Evolutionary conservation across 1,139 yeast genomes (phyloP).

Genomic region (Protomyces arabidopsidicola): DNA sequence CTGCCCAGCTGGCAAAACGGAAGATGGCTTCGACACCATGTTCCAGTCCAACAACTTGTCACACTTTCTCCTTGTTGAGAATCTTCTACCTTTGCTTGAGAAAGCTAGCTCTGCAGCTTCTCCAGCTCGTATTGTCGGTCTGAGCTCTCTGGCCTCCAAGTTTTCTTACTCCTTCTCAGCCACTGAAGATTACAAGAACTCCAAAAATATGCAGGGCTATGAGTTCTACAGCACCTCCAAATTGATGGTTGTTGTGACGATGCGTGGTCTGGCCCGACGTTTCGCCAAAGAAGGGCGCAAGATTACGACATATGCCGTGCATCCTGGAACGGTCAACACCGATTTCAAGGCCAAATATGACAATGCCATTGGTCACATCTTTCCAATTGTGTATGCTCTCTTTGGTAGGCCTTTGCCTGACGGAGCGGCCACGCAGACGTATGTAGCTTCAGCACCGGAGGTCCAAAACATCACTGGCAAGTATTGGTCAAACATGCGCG

Average conservation of each 20-base stretch:
- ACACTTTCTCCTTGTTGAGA: constrained; percentile 64
- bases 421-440: constrained; percentile 24
- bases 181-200: constrained; percentile 2
- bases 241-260: constrained; percentile 12
- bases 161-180: constrained; percentile 12
- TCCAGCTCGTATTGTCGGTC: constrained; percentile 10
- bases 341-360: constrained; percentile 4
- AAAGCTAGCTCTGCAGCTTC: constrained; percentile 35
- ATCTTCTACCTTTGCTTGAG: constrained; percentile 53
- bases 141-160: constrained; percentile 17
- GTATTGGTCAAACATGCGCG: constrained; percentile 22
- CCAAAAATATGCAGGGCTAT: background rate
- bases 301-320: background rate
- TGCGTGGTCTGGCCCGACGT: background rate
- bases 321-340: constrained; percentile 21
- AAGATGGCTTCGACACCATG: constrained; percentile 45
- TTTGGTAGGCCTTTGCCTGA: constrained; percentile 54
- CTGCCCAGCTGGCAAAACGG: constrained; percentile 28
- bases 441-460: constrained; percentile 15
- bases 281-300: background rate
- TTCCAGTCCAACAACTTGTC: constrained; percentile 74
- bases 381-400: constrained; percentile 71
- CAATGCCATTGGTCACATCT: constrained; percentile 37
- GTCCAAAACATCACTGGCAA: background rate
- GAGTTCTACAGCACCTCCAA: constrained; percentile 13